These are phyloP conservation scores for Cairneyella variabilis DNA, from an alignment of 495 filamentous ascomycete genomes.

Conservation along the genomic window DNA sequence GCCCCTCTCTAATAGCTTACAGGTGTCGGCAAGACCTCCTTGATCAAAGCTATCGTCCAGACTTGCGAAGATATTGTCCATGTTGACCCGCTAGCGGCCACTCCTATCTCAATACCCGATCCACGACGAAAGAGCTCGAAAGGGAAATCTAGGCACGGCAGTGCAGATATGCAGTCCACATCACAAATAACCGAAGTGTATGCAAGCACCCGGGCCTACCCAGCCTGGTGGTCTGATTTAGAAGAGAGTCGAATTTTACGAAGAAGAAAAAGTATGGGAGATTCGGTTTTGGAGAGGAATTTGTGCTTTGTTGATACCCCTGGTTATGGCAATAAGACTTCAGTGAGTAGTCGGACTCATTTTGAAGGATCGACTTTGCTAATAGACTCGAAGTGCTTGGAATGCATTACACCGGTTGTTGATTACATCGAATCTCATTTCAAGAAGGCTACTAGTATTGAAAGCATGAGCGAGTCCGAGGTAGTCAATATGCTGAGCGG, in stretches of 20 bases:
- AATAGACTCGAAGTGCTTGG: conserved; percentile 47
- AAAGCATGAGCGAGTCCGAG: conserved; percentile 63
- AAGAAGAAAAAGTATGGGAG: conserved; percentile 75
- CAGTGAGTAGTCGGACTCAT: conserved; percentile 36
- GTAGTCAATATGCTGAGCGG: conserved; percentile 78
- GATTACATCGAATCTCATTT: conserved; percentile 76
- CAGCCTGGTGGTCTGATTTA: conserved; percentile 90
- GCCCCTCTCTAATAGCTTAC: conserved; percentile 22
- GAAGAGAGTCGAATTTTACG: conserved; percentile 67
- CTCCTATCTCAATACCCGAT: conserved; percentile 23
- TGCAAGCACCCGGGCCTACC: conserved; percentile 91
- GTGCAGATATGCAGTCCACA: conserved; percentile 33
- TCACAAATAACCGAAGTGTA: conserved; percentile 71
- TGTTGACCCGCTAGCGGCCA: conserved; percentile 70
- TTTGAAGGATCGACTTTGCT: conserved; percentile 4
- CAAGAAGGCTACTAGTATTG: conserved; percentile 55
- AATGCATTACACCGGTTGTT: conserved; percentile 64
- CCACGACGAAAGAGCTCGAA: conserved; percentile 33
- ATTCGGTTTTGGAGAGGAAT: conserved; percentile 85
- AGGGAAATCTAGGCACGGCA: conserved; percentile 26
- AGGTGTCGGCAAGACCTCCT: conserved; percentile 79
- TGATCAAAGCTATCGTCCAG: conserved; percentile 92
- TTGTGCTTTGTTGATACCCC: conserved; percentile 93
- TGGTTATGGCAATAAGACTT: conserved; percentile 60
- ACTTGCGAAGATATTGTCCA: conserved; percentile 96